A percentile compares a stretch with the other conserved stretches of the same genome.
phyloP scores from a whole-genome alignment of 139 green algal genomes.

The Chlorella sp. region DNA sequence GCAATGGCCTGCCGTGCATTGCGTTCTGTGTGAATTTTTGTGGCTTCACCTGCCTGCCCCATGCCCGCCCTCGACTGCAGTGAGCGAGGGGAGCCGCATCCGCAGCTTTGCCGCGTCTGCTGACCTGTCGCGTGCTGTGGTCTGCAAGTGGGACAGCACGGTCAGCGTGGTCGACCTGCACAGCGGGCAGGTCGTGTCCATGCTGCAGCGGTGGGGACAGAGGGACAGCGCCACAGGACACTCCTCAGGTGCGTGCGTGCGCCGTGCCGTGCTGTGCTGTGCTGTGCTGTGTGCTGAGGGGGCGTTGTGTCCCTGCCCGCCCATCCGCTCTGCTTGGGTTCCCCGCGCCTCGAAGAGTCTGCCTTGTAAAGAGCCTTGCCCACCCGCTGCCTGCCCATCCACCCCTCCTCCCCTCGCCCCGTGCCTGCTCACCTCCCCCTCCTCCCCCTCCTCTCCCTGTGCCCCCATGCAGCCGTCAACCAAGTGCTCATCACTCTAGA shows the following conservation, averaged over 20 bases:
- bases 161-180: constrained; percentile 71
- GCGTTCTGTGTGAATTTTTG: too few relatives aligned
- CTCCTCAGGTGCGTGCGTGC: constrained; percentile 13
- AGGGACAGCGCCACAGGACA: constrained; percentile 56
- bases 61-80: constrained; percentile 23
- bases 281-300: too few relatives aligned
- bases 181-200: constrained; percentile 23
- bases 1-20: too few relatives aligned
- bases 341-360: too few relatives aligned
- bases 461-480: constrained; percentile 33
- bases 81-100: constrained; percentile 64
- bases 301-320: too few relatives aligned
- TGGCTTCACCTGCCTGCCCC: neutral
- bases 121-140: constrained; percentile 44
- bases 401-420: neutral
- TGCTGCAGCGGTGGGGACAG: constrained; percentile 71
- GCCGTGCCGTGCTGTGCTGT: neutral
- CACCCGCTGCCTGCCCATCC: neutral
- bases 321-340: too few relatives aligned
- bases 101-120: constrained; percentile 63
- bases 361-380: too few relatives aligned
- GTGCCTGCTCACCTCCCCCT: neutral
- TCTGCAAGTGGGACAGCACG: constrained; percentile 73
- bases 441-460: too few relatives aligned
- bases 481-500: constrained; percentile 50